These are phyloP conservation scores for Alternaria sp. DNA, from an alignment of 2,329 filamentous ascomycete genomes.

Conservation along the genomic window DNA sequence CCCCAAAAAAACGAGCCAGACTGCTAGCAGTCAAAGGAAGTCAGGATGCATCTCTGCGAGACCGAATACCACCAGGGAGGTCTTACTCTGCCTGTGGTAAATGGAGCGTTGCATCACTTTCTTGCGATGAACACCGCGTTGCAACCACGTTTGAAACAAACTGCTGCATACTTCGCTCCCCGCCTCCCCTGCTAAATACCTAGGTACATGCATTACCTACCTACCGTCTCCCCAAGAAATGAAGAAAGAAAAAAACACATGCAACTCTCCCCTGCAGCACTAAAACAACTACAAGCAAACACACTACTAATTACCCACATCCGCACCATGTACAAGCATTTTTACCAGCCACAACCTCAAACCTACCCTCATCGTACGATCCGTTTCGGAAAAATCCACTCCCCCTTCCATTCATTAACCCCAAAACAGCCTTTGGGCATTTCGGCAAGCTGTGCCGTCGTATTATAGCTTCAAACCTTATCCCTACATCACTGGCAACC, in stretches of 20 bases:
- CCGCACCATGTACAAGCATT: not conserved
- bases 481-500: not conserved
- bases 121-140: not conserved
- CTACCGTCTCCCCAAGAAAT: too few relatives aligned
- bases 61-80: not conserved
- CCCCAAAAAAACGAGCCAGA: not conserved
- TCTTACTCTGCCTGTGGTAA: not conserved
- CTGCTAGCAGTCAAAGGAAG: not conserved
- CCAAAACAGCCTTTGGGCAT: constrained; percentile 5
- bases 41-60: not conserved
- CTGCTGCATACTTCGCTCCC: not conserved
- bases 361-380: not conserved
- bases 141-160: not conserved
- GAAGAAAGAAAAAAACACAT: not conserved
- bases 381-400: not conserved
- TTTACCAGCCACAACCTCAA: not conserved
- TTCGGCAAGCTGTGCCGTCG: not conserved
- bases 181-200: not conserved
- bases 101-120: constrained; percentile 3
- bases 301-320: not conserved
- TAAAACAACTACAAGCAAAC: not conserved
- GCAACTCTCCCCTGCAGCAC: not conserved
- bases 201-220: not conserved
- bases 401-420: not conserved
- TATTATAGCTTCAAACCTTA: constrained; percentile 1